These are phyloP conservation scores for Lantana camara DNA, from an alignment of 257 asterid species.

Conservation along the genomic window DNA sequence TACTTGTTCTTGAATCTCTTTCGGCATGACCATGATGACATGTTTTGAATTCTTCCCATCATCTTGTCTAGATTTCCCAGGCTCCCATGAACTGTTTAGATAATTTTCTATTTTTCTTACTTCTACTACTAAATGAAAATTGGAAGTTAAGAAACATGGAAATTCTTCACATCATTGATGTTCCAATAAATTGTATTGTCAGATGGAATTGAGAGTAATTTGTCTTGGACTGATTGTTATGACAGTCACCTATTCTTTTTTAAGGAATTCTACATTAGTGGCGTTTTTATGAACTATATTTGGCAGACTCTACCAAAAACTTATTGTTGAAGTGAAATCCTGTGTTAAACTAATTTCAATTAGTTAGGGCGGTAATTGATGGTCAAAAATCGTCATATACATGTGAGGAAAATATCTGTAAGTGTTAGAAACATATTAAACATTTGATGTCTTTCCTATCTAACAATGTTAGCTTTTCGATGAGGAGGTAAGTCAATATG, in stretches of 20 bases:
- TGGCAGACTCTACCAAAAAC: not conserved
- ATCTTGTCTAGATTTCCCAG: slow-evolving; percentile 1
- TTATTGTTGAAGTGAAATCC: not conserved
- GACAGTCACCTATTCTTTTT: not conserved
- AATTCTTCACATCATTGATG: not conserved
- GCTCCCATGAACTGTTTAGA: not conserved
- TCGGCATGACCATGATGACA: not conserved
- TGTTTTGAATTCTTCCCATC: not conserved
- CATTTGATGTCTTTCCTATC: too few relatives aligned
- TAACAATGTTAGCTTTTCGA: too few relatives aligned
- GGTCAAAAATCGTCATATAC: not conserved
- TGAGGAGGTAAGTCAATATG: too few relatives aligned
- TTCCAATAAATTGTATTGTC: not conserved
- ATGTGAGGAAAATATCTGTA: not conserved
- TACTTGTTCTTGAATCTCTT: not conserved
- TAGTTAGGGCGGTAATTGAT: not conserved
- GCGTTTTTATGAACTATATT: slow-evolving; percentile 1
- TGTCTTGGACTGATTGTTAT: not conserved
- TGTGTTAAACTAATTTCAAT: not conserved
- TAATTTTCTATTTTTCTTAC: not conserved
- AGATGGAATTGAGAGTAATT: slow-evolving; percentile 7
- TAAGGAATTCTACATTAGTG: not conserved
- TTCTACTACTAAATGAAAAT: slow-evolving; percentile 5
- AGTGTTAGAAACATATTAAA: too few relatives aligned
- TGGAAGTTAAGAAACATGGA: not conserved